These are phyloP conservation scores for Teratosphaeria epicoccoides DNA, from an alignment of 2,329 filamentous ascomycete species.

Conservation along the genomic window DNA sequence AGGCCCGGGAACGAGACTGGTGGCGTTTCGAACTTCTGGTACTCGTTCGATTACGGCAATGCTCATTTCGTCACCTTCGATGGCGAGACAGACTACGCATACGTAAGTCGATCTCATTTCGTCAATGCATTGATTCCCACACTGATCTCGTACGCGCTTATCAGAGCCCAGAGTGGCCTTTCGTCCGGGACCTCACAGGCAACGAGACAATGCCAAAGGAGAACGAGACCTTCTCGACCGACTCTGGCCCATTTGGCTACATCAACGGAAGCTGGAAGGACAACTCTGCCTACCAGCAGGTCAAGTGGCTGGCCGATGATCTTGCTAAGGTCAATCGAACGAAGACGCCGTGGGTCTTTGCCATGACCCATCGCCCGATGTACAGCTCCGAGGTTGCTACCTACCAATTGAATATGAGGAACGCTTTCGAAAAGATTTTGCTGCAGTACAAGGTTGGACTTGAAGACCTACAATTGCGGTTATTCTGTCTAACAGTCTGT, in stretches of 20 bases:
- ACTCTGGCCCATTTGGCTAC: conserved; percentile 40
- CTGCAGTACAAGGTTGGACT: conserved; percentile 33
- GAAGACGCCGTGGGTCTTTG: conserved; percentile 42
- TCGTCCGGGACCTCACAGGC: conserved; percentile 33
- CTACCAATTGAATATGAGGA: conserved; percentile 36
- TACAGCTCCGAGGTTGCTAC: conserved; percentile 35
- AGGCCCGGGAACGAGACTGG: conserved; percentile 35
- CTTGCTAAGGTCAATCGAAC: conserved; percentile 35
- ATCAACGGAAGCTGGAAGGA: conserved; percentile 32
- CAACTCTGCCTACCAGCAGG: conserved; percentile 37
- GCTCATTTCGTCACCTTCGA: conserved; percentile 42
- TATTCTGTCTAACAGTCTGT: no score
- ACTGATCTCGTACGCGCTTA: not conserved
- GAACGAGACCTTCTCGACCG: conserved; percentile 37
- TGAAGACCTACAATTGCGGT: no score
- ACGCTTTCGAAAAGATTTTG: conserved; percentile 37
- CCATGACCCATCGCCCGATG: conserved; percentile 41
- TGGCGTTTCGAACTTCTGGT: conserved; percentile 45
- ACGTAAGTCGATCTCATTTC: no score
- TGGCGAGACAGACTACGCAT: conserved; percentile 41
- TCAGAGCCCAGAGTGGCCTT: conserved; percentile 32
- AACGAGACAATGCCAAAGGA: conserved; percentile 32
- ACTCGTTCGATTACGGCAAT: conserved; percentile 46
- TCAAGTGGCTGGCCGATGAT: conserved; percentile 38
- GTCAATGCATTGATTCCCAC: no score